Evolutionary conservation across 176 grass and related monocot genomes (phyloP).

Genomic region (Bolboschoenus planiculmis): DNA sequence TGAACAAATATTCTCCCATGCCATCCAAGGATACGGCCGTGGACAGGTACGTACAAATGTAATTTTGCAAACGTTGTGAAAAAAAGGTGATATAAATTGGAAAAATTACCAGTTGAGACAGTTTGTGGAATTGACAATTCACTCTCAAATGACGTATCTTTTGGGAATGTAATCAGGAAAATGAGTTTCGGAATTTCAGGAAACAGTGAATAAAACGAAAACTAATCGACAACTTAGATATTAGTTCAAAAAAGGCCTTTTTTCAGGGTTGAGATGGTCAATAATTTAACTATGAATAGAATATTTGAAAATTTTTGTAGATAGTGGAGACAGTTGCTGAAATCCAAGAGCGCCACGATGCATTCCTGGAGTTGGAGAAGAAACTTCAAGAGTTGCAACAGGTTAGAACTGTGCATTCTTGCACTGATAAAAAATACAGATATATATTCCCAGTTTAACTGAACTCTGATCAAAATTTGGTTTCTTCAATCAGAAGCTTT

Average conservation of each 20-base stretch:
- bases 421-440: not conserved
- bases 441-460: not conserved
- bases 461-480: not conserved
- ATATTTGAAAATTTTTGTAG: conserved; percentile 12
- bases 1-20: conserved; percentile 41
- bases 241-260: not conserved
- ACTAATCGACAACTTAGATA: not conserved
- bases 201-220: not conserved
- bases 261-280: not conserved
- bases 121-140: not conserved
- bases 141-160: not conserved
- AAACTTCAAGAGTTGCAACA: conserved; percentile 41
- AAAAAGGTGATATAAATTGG: not conserved
- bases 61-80: not conserved
- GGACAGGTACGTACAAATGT: conserved; percentile 26
- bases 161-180: not conserved
- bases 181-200: not conserved
- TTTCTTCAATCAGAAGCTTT: too few species aligned
- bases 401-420: not conserved
- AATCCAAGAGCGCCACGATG: conserved; percentile 43
- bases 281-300: not conserved
- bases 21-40: conserved; percentile 35
- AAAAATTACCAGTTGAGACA: not conserved
- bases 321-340: conserved; percentile 38
- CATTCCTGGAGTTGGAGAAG: conserved; percentile 39